Evolutionary conservation across 768 basidiomycete genomes (phyloP).

Genomic region (Ephemerocybe angulata): DNA sequence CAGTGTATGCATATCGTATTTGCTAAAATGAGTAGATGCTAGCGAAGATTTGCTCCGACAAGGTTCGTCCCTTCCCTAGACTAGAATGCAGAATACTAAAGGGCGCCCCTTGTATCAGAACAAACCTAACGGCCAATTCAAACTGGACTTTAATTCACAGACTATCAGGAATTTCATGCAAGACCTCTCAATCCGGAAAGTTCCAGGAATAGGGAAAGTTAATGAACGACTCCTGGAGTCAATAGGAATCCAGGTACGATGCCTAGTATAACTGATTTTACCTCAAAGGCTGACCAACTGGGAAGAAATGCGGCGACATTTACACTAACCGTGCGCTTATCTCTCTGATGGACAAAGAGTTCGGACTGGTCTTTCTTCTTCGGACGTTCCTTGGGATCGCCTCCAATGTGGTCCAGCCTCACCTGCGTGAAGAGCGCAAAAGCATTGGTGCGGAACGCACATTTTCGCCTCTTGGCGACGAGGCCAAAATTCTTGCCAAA

Average conservation of each 20-base stretch:
- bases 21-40: constrained; percentile 12
- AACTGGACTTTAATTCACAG: constrained; percentile 60
- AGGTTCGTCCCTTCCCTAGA: constrained; percentile 37
- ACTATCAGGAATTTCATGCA: constrained; percentile 74
- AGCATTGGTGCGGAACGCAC: constrained; percentile 92
- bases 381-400: constrained; percentile 83
- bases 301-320: constrained; percentile 87
- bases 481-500: constrained; percentile 65
- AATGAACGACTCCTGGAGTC: constrained; percentile 84
- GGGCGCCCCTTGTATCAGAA: constrained; percentile 45
- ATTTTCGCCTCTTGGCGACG: constrained; percentile 65
- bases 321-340: constrained; percentile 69
- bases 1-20: constrained; percentile 5
- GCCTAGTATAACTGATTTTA: not conserved
- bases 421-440: constrained; percentile 78
- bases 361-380: constrained; percentile 74
- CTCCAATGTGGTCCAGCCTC: constrained; percentile 75
- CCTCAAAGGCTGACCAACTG: not conserved
- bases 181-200: constrained; percentile 78
- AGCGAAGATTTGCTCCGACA: constrained; percentile 85
- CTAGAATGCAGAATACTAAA: constrained; percentile 1
- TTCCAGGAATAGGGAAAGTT: constrained; percentile 89
- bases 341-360: constrained; percentile 82
- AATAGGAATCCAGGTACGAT: constrained; percentile 74
- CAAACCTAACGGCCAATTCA: constrained; percentile 92